A percentile compares a stretch with the other conserved stretches of the same genome.
These are phyloP conservation scores for Lathyrus sativus DNA, from an alignment of 306 rosid species.

Conservation along the genomic window DNA sequence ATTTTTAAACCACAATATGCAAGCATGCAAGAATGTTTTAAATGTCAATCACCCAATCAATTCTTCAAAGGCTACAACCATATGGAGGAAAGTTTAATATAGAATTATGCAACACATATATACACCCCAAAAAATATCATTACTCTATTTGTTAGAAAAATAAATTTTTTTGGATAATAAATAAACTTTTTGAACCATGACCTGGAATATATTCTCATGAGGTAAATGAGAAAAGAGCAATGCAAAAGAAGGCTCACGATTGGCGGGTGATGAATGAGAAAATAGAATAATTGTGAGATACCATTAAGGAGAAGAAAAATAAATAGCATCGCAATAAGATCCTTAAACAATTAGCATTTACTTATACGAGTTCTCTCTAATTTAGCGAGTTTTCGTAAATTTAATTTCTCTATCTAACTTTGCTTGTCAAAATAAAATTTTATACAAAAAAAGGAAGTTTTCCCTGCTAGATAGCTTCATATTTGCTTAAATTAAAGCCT, in stretches of 20 bases:
- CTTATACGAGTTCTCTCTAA: neutral
- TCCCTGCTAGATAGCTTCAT: neutral
- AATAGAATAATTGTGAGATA: neutral
- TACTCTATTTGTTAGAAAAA: neutral
- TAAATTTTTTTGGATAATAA: too few relatives aligned
- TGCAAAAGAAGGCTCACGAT: neutral
- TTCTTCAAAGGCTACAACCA: neutral
- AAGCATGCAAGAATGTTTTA: neutral
- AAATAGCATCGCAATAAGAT: conserved; percentile 1
- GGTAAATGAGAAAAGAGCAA: neutral
- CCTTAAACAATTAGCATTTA: conserved; percentile 2
- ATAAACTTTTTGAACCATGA: conserved; percentile 1
- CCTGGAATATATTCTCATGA: neutral
- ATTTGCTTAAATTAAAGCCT: neutral
- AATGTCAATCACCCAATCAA: neutral
- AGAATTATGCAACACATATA: neutral
- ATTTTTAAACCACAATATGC: neutral
- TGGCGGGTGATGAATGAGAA: neutral
- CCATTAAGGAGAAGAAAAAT: neutral
- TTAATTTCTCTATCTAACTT: conserved; percentile 8
- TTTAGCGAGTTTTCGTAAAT: conserved; percentile 3
- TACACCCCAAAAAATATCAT: neutral
- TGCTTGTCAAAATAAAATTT: neutral
- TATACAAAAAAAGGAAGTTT: neutral
- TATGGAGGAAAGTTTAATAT: neutral